Base-by-base conservation (phyloP, 352 stramenopile genomes). In the Phytophthora podocarpi region DNA sequence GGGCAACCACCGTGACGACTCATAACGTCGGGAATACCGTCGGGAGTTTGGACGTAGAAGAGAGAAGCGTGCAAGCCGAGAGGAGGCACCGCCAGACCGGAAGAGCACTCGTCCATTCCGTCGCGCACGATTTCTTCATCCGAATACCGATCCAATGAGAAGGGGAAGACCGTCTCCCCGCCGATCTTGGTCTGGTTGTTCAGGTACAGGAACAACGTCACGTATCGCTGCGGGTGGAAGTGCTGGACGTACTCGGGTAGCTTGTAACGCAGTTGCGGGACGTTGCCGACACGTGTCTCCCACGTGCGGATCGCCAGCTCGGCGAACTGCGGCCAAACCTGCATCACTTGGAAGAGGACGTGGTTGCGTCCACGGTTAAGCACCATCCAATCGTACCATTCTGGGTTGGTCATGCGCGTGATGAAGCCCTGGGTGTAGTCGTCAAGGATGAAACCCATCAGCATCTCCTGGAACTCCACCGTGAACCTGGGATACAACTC, bases 161-260 rank as follows among this genome's bases (percentile, higher is more conserved):
- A 88, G n/a, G 85, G 97, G 75, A 99, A 99, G n/a, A 99, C 93
- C 0, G 97, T 99, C 73, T 99, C 92, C 24, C 97, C 97, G 13
- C 97, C 97, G 16, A 91, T 43, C 59, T 98, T 94, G 48, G 88
- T 90, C 48, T 99, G 87, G 68, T 98, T 96, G 71, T 90, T 98
- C 31, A 99, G 75, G 75, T 99, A 99, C 50, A 98, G 81, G 66
- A 99, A 98, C 5, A 99, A 73, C 45, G 97, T 99, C 16, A 96
- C 94, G 70, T 96, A 98, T 10, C 97, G 87, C 82, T 99, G 98
- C 37, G 87, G 87, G 34, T 93, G 71, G 58, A 91, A 93, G 65
- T 94, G 80, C 46, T 85, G 78, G 21, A 86, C 71, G 53, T 84
- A 89, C 49, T 69, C 63, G 2, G 87, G 87, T 30, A 93, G 28